A percentile compares a stretch with the other conserved stretches of the same genome.
These are phyloP conservation scores for Boeremia lycopersici DNA, from an alignment of 2,329 filamentous ascomycete genomes.

Conservation along the genomic window DNA sequence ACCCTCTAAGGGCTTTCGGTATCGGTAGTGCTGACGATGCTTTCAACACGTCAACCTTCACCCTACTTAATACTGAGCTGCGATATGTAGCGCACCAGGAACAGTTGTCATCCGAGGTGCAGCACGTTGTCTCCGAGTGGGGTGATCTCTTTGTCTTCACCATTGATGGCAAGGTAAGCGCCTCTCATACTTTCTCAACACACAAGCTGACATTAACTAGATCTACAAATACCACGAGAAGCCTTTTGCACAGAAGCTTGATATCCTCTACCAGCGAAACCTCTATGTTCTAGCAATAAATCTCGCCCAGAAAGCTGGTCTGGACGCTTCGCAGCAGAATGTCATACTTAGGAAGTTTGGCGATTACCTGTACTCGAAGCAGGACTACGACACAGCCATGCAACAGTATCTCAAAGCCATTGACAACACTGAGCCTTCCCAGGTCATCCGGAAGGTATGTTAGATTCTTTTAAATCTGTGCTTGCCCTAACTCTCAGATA, in stretches of 20 bases:
- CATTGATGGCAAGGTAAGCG: conserved; percentile 82
- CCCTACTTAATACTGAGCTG: conserved; percentile 87
- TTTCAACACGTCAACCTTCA: conserved; percentile 87
- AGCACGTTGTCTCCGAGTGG: conserved; percentile 84
- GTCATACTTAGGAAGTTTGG: conserved; percentile 92
- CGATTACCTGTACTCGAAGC: conserved; percentile 92
- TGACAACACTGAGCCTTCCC: conserved; percentile 92
- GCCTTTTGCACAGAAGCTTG: conserved; percentile 84
- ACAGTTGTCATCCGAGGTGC: conserved; percentile 78
- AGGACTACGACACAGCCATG: conserved; percentile 98
- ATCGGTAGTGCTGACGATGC: conserved; percentile 74
- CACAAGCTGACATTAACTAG: conserved; percentile 51
- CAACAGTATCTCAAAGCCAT: conserved; percentile 96
- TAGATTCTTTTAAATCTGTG: not conserved
- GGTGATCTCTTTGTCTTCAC: conserved; percentile 89
- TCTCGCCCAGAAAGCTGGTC: conserved; percentile 84
- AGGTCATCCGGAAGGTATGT: conserved; percentile 85
- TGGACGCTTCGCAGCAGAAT: conserved; percentile 82
- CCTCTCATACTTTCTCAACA: not conserved
- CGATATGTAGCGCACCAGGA: conserved; percentile 91
- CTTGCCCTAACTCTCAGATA: conserved; percentile 43
- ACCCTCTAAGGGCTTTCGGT: conserved; percentile 75
- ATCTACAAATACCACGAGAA: conserved; percentile 91
- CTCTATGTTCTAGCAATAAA: conserved; percentile 91
- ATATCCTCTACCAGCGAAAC: conserved; percentile 92